Base-by-base conservation (phyloP, 1,139 yeast genomes). In the Candida albicans region DNA sequence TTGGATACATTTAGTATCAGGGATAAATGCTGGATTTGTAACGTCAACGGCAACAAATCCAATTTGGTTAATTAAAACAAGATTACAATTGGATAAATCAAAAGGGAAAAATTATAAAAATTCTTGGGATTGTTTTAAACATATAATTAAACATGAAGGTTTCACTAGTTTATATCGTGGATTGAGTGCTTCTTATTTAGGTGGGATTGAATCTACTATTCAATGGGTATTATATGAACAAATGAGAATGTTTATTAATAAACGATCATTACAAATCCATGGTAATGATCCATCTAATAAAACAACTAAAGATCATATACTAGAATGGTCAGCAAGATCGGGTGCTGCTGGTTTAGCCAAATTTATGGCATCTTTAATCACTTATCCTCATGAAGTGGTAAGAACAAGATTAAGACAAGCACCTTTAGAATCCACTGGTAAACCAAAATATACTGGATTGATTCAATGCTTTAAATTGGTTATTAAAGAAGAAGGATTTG, bases 21-120 rank as follows among this genome's bases (percentile, higher is more conserved):
- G 98, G n/a, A 82, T 93, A 1, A 78, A 78, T 55, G 99, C 99
- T 0, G 99, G 99, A 2, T 74, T 93, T 60, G 95, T 87, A 15
- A 95, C 99, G 0, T 86, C 97, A 3, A 93, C 99, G 0, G 96
- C 95, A n/a, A 95, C 99, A 0, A 95, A 95, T 61, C 99, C 99
- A n/a, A 95, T 95, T 45, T 95, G 99, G 99, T 73, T 95, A 52
- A 85, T 95, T 47, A 95, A 95, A 64, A 95, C 99, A 0, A 77
- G 99, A 57, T 75, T 95, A 40, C 99, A 95, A 59, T 75, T 95
- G 46, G 99, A 93, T 62, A 87, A 84, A 60, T 66, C 79, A 13
- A 75, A 77, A 40, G 75, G 77, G 11, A 81, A 83, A 50, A 76
- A 77, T 52, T 93, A 91, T 63, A 84, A 77, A 48, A 91, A 87